Evolutionary conservation across 768 basidiomycete genomes (phyloP).

Genomic region (Suillus discolor): DNA sequence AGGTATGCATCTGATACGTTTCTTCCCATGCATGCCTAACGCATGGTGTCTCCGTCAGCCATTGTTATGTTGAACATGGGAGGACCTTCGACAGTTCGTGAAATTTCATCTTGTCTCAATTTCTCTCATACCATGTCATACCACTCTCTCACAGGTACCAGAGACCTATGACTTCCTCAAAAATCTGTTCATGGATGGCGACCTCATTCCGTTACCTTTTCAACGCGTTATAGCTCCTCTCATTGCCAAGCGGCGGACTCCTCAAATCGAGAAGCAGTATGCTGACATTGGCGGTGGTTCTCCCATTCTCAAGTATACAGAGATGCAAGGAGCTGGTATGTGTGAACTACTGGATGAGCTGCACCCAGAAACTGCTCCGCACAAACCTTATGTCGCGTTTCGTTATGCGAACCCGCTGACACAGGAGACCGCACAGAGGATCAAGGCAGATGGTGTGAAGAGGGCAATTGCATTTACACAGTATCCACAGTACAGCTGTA

Average conservation of each 20-base stretch:
- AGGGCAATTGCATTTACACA: conserved; percentile 96
- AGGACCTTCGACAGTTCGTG: conserved; percentile 84
- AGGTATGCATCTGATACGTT: conserved; percentile 41
- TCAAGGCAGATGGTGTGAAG: conserved; percentile 89
- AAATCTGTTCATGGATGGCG: conserved; percentile 88
- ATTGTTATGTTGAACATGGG: conserved; percentile 99
- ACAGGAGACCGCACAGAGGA: conserved; percentile 75
- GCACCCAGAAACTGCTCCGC: conserved; percentile 90
- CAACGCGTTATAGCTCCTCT: conserved; percentile 84
- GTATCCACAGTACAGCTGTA: conserved; percentile 98
- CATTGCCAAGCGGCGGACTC: conserved; percentile 89
- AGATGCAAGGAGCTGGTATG: conserved; percentile 89
- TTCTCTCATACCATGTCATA: conserved; percentile 5
- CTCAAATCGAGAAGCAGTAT: conserved; percentile 94
- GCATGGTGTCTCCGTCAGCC: conserved; percentile 45
- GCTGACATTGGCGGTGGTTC: conserved; percentile 94
- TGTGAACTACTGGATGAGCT: conserved; percentile 89
- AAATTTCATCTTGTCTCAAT: conserved; percentile 4
- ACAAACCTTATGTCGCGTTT: conserved; percentile 96
- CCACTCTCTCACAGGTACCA: conserved; percentile 56
- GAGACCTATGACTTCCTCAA: conserved; percentile 94
- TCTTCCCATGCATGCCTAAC: conserved; percentile 16
- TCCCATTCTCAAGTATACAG: conserved; percentile 90
- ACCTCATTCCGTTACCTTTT: conserved; percentile 94
- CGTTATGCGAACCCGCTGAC: conserved; percentile 92